Percentiles rank a stretch among this genome's conserved stretches.
phyloP scores from a whole-genome alignment of 495 filamentous ascomycete species.

The Penicillium chermesinum region DNA sequence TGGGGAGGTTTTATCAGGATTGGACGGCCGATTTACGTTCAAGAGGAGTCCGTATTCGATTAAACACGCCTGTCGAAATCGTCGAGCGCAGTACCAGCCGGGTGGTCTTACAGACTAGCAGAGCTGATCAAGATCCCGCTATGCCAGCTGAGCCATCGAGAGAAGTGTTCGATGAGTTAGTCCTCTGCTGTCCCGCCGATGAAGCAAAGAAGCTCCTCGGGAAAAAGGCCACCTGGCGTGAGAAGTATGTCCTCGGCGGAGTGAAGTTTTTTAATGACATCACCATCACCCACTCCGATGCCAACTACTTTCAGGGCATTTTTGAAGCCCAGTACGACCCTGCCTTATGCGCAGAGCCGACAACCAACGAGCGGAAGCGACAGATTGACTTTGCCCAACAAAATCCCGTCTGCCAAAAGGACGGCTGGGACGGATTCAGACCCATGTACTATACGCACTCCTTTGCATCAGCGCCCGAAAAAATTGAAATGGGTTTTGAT shows the following conservation, averaged over 20 bases:
- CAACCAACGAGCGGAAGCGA: slow-evolving; percentile 41
- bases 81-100: slow-evolving; percentile 52
- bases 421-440: slow-evolving; percentile 50
- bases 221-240: slow-evolving; percentile 55
- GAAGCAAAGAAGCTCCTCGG: slow-evolving; percentile 63
- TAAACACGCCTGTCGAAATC: slow-evolving; percentile 58
- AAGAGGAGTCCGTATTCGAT: slow-evolving; percentile 60
- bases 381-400: slow-evolving; percentile 51
- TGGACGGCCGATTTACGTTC: slow-evolving; percentile 58
- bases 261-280: slow-evolving; percentile 80
- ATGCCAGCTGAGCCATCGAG: slow-evolving; percentile 2
- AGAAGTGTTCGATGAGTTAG: slow-evolving; percentile 64
- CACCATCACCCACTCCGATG: slow-evolving; percentile 76
- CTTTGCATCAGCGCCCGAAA: slow-evolving; percentile 56
- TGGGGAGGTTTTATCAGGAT: slow-evolving; percentile 63
- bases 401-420: slow-evolving; percentile 25
- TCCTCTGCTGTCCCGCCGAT: slow-evolving; percentile 66
- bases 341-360: slow-evolving; percentile 45
- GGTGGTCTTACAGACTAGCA: slow-evolving; percentile 37
- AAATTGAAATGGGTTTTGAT: slow-evolving; percentile 86
- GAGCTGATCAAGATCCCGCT: slow-evolving; percentile 3
- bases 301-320: slow-evolving; percentile 66
- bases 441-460: slow-evolving; percentile 82
- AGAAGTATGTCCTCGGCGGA: slow-evolving; percentile 63
- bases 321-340: slow-evolving; percentile 66